phyloP scores from a whole-genome alignment of 306 rosid genomes.

The Abrus pulchellus region DNA sequence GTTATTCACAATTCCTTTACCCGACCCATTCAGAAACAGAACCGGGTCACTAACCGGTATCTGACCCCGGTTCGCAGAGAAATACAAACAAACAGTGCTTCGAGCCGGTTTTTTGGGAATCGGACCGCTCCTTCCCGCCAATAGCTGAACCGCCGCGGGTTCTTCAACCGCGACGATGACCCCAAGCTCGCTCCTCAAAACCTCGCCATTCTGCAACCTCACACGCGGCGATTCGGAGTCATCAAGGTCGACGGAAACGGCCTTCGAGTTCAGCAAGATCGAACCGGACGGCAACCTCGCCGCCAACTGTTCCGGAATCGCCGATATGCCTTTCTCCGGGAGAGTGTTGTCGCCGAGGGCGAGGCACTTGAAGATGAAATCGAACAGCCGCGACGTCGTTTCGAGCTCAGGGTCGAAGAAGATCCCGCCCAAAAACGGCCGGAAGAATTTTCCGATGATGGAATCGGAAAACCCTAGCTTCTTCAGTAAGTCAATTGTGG shows the following conservation, averaged over 20 bases:
- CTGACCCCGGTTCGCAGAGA: slow-evolving; percentile 52
- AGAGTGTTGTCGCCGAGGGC: slow-evolving; percentile 91
- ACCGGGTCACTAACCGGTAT: slow-evolving; percentile 71
- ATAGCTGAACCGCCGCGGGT: slow-evolving; percentile 59
- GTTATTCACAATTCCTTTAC: slow-evolving; percentile 84
- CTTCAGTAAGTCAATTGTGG: slow-evolving; percentile 66
- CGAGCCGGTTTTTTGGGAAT: slow-evolving; percentile 62
- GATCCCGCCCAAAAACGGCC: slow-evolving; percentile 86
- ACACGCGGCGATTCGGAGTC: slow-evolving; percentile 53
- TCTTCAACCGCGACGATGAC: slow-evolving; percentile 84
- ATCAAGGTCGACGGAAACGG: slow-evolving; percentile 56
- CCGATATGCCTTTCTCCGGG: slow-evolving; percentile 79
- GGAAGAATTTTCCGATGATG: slow-evolving; percentile 69
- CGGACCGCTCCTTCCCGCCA: slow-evolving; percentile 52
- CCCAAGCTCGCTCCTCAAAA: slow-evolving; percentile 69
- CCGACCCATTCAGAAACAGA: slow-evolving; percentile 79
- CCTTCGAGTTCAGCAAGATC: slow-evolving; percentile 62
- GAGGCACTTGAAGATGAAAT: slow-evolving; percentile 88
- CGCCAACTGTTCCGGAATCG: slow-evolving; percentile 79
- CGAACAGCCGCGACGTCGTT: slow-evolving; percentile 78
- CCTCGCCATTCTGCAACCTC: slow-evolving; percentile 69
- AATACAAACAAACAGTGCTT: slow-evolving; percentile 80
- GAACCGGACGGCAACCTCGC: slow-evolving; percentile 66
- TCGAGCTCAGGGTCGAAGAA: slow-evolving; percentile 77
- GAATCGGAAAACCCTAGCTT: slow-evolving; percentile 74